phyloP scores from a whole-genome alignment of 1,284 basidiomycete genomes.

The Microbotryum silenes-acaulis region DNA sequence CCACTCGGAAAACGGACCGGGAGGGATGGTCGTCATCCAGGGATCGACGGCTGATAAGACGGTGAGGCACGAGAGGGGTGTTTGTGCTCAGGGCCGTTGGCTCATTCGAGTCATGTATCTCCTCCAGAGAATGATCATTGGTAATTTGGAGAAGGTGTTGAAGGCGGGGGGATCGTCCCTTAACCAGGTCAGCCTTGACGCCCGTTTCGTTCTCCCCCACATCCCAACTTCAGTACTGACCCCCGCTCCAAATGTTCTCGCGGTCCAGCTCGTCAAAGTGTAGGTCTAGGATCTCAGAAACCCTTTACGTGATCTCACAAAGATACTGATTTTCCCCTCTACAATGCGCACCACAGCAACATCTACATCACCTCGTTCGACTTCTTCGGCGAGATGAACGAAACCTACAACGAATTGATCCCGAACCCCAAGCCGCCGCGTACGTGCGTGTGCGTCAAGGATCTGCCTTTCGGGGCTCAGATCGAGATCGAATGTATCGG shows the following conservation, averaged over 20 bases:
- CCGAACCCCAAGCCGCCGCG: not conserved
- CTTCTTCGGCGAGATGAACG: slow-evolving; percentile 2
- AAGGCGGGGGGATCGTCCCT: slow-evolving; percentile 1
- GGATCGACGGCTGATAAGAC: slow-evolving; percentile 3
- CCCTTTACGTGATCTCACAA: not conserved
- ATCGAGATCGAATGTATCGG: slow-evolving; percentile 1
- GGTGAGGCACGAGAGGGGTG: not conserved
- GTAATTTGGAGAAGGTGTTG: slow-evolving; percentile 1
- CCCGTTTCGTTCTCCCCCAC: too few relatives aligned
- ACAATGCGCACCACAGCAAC: not conserved
- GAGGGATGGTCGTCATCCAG: not conserved
- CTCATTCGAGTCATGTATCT: not conserved
- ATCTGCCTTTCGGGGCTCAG: not conserved
- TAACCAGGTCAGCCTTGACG: not conserved
- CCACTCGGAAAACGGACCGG: not conserved
- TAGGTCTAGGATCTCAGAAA: not conserved
- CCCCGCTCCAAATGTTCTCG: too few relatives aligned
- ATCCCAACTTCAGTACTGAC: too few relatives aligned
- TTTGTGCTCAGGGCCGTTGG: not conserved
- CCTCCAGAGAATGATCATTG: not conserved
- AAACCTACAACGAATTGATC: not conserved
- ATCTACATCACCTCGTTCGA: slow-evolving; percentile 4
- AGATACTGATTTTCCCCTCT: not conserved
- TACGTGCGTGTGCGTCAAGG: slow-evolving; percentile 1
- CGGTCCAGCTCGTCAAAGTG: too few relatives aligned